Base-by-base conservation (phyloP, 805 yeast genomes). In the Teunomyces aglyptinius region DNA sequence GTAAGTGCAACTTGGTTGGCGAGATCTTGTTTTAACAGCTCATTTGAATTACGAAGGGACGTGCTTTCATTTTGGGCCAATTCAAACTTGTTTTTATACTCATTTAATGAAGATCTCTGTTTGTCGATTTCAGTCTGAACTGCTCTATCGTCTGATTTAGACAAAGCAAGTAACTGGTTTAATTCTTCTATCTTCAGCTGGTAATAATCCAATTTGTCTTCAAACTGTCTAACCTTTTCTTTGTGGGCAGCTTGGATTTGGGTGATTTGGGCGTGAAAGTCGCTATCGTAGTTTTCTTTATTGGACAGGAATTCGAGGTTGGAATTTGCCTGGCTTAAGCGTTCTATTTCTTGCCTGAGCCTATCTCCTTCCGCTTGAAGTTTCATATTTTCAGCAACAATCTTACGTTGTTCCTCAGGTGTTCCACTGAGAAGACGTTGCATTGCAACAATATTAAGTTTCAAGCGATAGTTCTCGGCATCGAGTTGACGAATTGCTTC, bases 361-460 rank as follows among this genome's bases (percentile, higher is more conserved):
- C 34, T 34, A 10, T 28, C 43, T 6, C 41, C 20, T 32, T 43
- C 52, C 24, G 38, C 41, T 43, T 40, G 50, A 13, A 52, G 43
- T n/a, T 51, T 44, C 22, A 57, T 47, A 38, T 61, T 61, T 34
- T 60, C 62, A 19, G 44, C 45, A 27, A 56, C 52, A 38, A 61
- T 44, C 11, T 54, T 51, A 5, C 51, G 53, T 16, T 53, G 53
- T 20, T 59, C 64, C 27, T 52, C 53, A 5, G 65, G 65, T 2
- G 62, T 51, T 22, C 50, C 62, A 41, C 54, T 52, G 39, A 61
- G 50, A 16, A 54, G 46, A 41, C 56, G 50, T 32, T 57, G 60
- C 49, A 61, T 52, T 22, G 63, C 55, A 20, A 60, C 60, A 26
- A 61, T 55, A 33, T 55, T 62, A 24, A 61, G 49, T 46, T 59